Evolutionary conservation across 768 basidiomycete genomes (phyloP).

Genomic region (Podaxis sp.): DNA sequence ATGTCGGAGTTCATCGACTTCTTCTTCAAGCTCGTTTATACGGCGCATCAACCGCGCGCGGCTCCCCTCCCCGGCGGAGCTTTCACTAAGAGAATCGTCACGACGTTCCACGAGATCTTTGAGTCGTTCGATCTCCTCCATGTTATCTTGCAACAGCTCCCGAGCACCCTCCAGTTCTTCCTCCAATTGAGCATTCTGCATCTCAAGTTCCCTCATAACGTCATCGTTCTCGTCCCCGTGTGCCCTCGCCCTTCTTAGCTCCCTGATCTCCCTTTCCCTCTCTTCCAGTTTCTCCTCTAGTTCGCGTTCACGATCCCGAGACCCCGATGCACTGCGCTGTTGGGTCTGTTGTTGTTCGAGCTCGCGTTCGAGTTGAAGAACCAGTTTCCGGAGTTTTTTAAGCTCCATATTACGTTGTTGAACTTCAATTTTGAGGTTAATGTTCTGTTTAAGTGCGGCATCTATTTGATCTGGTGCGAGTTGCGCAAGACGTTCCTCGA

Average conservation of each 20-base stretch:
- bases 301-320: conserved; percentile 9
- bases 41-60: conserved; percentile 46
- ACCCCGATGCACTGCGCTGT: conserved; percentile 38
- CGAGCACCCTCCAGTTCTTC: conserved; percentile 72
- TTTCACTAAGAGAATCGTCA: conserved; percentile 37
- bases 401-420: conserved; percentile 88
- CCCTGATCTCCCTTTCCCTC: conserved; percentile 69
- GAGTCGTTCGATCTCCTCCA: conserved; percentile 78
- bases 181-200: conserved; percentile 67
- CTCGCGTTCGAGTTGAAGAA: conserved; percentile 81
- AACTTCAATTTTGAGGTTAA: conserved; percentile 90
- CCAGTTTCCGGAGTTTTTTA: conserved; percentile 88
- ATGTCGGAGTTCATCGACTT: conserved; percentile 60
- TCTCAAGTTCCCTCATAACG: conserved; percentile 55
- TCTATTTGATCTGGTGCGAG: conserved; percentile 93
- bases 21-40: conserved; percentile 58
- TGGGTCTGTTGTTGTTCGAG: conserved; percentile 65
- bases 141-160: conserved; percentile 74
- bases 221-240: conserved; percentile 47
- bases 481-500: conserved; percentile 89
- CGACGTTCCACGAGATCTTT: conserved; percentile 65
- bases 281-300: conserved; percentile 17
- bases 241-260: conserved; percentile 54
- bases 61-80: conserved; percentile 38
- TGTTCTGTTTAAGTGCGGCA: conserved; percentile 88